Evolutionary conservation across 2,329 filamentous ascomycete genomes (phyloP).

Genomic region (Ceratocystis alfenasii): DNA sequence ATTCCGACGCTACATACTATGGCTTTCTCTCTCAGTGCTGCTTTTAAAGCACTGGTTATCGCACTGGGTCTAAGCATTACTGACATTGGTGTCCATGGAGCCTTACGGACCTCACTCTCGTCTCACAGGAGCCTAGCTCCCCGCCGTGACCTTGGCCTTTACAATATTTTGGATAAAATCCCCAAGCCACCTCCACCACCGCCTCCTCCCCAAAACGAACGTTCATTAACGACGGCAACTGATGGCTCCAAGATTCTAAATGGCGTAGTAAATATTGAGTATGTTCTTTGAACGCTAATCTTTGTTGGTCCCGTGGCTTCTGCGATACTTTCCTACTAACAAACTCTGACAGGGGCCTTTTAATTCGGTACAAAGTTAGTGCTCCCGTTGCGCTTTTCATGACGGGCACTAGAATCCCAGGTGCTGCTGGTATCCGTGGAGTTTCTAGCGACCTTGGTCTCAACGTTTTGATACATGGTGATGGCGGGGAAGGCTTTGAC

Average conservation of each 20-base stretch:
- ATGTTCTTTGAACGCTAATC: slow-evolving; percentile 23
- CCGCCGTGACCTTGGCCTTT: neutral
- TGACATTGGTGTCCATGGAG: slow-evolving; percentile 8
- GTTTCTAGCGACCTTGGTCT: slow-evolving; percentile 35
- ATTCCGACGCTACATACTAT: slow-evolving; percentile 5
- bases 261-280: slow-evolving; percentile 43
- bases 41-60: slow-evolving; percentile 21
- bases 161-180: neutral
- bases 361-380: slow-evolving; percentile 45
- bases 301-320: neutral
- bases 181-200: fast-evolving
- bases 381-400: slow-evolving; percentile 44
- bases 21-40: slow-evolving; percentile 14
- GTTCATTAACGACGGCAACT: slow-evolving; percentile 34
- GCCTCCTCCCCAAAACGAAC: slow-evolving; percentile 14
- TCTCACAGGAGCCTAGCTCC: neutral
- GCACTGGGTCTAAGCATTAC: slow-evolving; percentile 14
- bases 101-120: neutral
- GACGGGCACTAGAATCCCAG: slow-evolving; percentile 37
- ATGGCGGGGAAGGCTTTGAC: slow-evolving; percentile 48
- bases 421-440: slow-evolving; percentile 30
- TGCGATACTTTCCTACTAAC: slow-evolving; percentile 21
- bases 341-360: slow-evolving; percentile 33
- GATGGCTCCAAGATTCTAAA: slow-evolving; percentile 47
- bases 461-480: slow-evolving; percentile 48